Percentiles rank a stretch among this genome's conserved stretches.
Evolutionary conservation across 768 basidiomycete genomes (phyloP).

Genomic region (Lactifluus volemus): DNA sequence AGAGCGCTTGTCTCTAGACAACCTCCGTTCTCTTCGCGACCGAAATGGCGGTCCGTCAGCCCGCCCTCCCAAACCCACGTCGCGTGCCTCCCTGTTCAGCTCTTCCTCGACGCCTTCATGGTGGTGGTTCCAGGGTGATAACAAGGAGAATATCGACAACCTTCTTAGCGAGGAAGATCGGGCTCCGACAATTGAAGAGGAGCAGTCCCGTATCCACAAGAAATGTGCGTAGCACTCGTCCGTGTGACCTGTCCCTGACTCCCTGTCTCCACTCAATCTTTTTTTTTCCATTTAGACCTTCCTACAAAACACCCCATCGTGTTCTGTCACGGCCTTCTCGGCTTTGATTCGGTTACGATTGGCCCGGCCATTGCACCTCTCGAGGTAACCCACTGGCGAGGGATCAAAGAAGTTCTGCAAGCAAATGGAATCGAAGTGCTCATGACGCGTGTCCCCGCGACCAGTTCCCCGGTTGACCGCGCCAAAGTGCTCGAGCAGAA

Average conservation of each 20-base stretch:
- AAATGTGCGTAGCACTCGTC: conserved; percentile 45
- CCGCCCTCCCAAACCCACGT: conserved; percentile 20
- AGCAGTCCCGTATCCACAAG: conserved; percentile 36
- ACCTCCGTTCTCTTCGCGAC: conserved; percentile 41
- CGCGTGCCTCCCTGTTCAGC: conserved; percentile 8
- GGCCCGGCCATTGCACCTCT: conserved; percentile 69
- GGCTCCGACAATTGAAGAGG: conserved; percentile 38
- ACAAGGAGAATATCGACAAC: conserved; percentile 35
- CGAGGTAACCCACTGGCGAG: conserved; percentile 93
- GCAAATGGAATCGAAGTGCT: conserved; percentile 84
- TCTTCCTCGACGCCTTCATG: conserved; percentile 22
- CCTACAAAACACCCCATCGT: conserved; percentile 80
- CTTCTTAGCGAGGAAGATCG: conserved; percentile 48
- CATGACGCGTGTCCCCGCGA: conserved; percentile 90
- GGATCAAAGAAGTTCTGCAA: conserved; percentile 88
- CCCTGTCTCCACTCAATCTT: background rate
- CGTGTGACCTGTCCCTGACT: background rate
- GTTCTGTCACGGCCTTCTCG: conserved; percentile 92
- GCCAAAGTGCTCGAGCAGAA: conserved; percentile 83
- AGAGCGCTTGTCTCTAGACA: conserved; percentile 45
- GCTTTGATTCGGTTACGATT: conserved; percentile 79
- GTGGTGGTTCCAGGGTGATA: conserved; percentile 47
- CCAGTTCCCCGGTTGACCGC: conserved; percentile 78
- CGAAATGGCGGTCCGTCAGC: conserved; percentile 20
- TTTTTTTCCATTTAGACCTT: conserved; percentile 40